Conservation (phyloP, 1,139 yeast genomes). For the Pichia sp. region DNA sequence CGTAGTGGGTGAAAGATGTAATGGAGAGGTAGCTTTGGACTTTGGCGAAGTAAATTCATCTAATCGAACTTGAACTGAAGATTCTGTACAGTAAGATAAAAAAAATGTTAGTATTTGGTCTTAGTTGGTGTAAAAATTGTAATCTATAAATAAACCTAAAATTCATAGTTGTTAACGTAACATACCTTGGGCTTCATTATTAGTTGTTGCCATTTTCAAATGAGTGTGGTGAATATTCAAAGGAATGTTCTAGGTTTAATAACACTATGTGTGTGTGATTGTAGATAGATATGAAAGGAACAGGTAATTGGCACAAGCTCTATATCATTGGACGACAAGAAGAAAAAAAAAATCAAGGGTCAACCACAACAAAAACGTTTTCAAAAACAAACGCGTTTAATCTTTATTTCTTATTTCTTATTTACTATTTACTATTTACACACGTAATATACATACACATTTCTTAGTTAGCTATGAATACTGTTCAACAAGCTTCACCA, state of each 20-base stretch:
- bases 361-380: not conserved
- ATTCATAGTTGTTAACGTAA: not conserved
- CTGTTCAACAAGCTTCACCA: conserved; percentile 39
- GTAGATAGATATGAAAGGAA: not conserved
- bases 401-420: no score
- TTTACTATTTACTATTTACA: not conserved
- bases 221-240: not conserved
- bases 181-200: not conserved
- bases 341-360: not conserved
- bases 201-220: not conserved
- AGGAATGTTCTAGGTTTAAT: not conserved
- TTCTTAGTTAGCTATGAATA: conserved; percentile 1
- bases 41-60: not conserved
- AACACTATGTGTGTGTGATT: not conserved
- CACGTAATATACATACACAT: not conserved
- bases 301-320: not conserved
- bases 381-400: not conserved
- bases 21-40: not conserved
- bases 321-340: not conserved
- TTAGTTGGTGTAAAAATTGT: not conserved
- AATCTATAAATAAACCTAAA: not conserved
- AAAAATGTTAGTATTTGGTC: not conserved
- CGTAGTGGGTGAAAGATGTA: not conserved
- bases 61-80: no score
- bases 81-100: not conserved